Percentiles rank a stretch among this genome's conserved stretches.
These are phyloP conservation scores for Nitzschia sp. DNA, from an alignment of 108 stramenopile genomes.

Conservation along the genomic window DNA sequence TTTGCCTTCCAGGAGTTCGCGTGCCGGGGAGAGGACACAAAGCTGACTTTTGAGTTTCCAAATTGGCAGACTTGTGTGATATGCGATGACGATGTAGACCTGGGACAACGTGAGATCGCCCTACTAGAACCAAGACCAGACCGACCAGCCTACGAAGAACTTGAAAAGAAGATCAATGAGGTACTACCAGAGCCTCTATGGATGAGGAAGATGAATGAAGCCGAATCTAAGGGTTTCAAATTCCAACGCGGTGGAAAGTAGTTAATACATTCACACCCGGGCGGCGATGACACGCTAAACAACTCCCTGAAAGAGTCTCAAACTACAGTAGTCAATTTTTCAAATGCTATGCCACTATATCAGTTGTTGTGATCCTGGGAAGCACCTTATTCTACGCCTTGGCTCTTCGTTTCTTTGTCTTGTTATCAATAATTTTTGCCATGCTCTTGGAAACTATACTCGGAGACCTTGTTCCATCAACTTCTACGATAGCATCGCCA, in stretches of 20 bases:
- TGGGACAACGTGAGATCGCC: constrained; percentile 41
- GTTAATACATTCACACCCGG: background rate
- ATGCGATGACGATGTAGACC: constrained; percentile 38
- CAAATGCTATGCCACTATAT: no score
- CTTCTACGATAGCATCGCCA: background rate
- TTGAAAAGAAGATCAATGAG: constrained; percentile 64
- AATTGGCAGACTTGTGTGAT: constrained; percentile 57
- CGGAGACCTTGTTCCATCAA: constrained; percentile 8
- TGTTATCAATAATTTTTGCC: background rate
- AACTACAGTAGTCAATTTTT: no score
- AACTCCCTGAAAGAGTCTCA: background rate
- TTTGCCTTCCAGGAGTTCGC: constrained; percentile 76
- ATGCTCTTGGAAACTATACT: background rate
- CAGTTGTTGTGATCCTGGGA: no score
- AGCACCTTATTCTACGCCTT: no score
- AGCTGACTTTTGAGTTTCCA: constrained; percentile 54
- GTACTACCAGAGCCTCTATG: constrained; percentile 65
- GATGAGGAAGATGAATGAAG: constrained; percentile 74
- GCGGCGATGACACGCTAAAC: no score
- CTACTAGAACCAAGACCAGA: constrained; percentile 28
- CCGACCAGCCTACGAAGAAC: constrained; percentile 49
- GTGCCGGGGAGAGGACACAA: constrained; percentile 68
- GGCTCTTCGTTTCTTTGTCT: no score
- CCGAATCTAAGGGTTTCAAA: constrained; percentile 57
- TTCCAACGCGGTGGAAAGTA: constrained; percentile 39